These are phyloP conservation scores for Cucumis hystrix DNA, from an alignment of 306 rosid species.

Conservation along the genomic window DNA sequence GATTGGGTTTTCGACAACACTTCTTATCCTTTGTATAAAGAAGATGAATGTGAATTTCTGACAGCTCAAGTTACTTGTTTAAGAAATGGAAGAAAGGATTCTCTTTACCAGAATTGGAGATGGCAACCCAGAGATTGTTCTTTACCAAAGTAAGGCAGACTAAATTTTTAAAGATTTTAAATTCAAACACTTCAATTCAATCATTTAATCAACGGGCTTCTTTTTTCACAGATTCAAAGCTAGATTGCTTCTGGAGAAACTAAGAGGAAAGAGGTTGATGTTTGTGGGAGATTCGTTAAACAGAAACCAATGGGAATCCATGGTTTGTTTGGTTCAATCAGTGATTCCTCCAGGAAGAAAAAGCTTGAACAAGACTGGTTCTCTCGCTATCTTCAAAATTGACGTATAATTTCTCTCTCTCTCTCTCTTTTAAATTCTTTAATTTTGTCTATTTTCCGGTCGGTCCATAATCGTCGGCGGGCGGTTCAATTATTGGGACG, in stretches of 20 bases:
- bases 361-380: slow-evolving; percentile 52
- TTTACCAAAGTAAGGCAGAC: slow-evolving; percentile 51
- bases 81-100: slow-evolving; percentile 79
- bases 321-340: slow-evolving; percentile 82
- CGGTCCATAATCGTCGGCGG: neutral
- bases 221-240: slow-evolving; percentile 53
- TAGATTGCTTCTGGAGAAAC: slow-evolving; percentile 64
- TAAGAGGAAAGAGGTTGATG: slow-evolving; percentile 92
- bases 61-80: slow-evolving; percentile 81
- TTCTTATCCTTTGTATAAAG: slow-evolving; percentile 75
- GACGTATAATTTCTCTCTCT: slow-evolving; percentile 30
- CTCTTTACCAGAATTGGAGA: slow-evolving; percentile 78
- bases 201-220: neutral
- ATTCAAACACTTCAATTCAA: neutral
- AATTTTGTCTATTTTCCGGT: neutral
- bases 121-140: slow-evolving; percentile 93
- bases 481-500: neutral
- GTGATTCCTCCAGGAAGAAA: slow-evolving; percentile 50
- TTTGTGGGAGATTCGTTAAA: slow-evolving; percentile 96
- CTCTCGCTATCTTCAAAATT: slow-evolving; percentile 57
- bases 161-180: neutral
- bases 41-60: slow-evolving; percentile 74
- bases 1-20: slow-evolving; percentile 71
- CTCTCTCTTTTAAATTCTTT: neutral
- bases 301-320: slow-evolving; percentile 98